Evolutionary conservation across 2,329 filamentous ascomycete species (phyloP).

Genomic region (Alternaria longipes): DNA sequence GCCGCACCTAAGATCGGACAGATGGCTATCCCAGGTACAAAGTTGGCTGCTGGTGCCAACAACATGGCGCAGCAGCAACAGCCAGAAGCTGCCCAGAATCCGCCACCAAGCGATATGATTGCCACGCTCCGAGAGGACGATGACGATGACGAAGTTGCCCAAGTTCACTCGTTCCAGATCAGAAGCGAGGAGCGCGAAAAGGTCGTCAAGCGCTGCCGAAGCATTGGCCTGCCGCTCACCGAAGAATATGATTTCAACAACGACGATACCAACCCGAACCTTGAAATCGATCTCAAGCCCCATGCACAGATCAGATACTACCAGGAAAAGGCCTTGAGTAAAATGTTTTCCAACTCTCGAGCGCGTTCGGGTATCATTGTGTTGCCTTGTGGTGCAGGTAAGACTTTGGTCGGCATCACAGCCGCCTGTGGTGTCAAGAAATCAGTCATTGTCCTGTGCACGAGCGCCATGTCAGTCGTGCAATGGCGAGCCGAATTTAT

Average conservation of each 20-base stretch:
- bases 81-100: constrained; percentile 41
- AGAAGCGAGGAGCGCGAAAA: constrained; percentile 80
- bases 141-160: constrained; percentile 85
- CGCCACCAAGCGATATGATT: constrained; percentile 68
- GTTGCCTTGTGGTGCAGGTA: constrained; percentile 93
- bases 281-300: constrained; percentile 93
- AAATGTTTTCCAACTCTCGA: constrained; percentile 99
- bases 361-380: constrained; percentile 98
- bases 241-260: constrained; percentile 98
- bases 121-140: constrained; percentile 73
- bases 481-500: constrained; percentile 97
- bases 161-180: constrained; percentile 94
- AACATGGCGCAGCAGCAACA: constrained; percentile 62
- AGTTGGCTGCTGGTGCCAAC: constrained; percentile 86
- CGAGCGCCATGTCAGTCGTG: constrained; percentile 95
- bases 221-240: constrained; percentile 84
- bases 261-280: constrained; percentile 85
- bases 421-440: constrained; percentile 98
- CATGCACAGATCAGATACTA: constrained; percentile 91
- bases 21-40: constrained; percentile 92
- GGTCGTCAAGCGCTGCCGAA: constrained; percentile 89
- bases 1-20: constrained; percentile 86
- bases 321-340: constrained; percentile 96
- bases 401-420: constrained; percentile 97
- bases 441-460: constrained; percentile 92